Conservation (phyloP, 129 eudicot genomes). For the Flaveria ramosissima region DNA sequence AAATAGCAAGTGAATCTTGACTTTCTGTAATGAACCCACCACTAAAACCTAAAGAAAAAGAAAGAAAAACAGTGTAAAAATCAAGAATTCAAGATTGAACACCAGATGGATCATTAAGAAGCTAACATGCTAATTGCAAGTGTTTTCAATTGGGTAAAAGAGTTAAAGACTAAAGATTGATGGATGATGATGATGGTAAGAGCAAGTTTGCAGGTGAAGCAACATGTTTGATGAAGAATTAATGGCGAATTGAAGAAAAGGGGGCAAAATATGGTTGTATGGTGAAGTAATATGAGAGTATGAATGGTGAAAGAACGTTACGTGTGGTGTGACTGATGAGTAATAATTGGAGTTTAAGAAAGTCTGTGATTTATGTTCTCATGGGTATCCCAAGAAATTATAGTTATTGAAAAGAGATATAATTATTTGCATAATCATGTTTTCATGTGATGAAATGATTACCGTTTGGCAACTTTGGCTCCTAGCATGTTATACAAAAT, state of each 20-base stretch:
- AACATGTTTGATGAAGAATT: slow-evolving; percentile 28
- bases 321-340: slow-evolving; percentile 15
- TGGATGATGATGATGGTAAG: slow-evolving; percentile 12
- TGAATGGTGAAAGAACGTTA: slow-evolving; percentile 20
- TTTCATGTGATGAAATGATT: slow-evolving; percentile 37
- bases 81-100: slow-evolving; percentile 18
- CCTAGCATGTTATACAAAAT: background rate
- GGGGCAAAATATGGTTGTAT: slow-evolving; percentile 16
- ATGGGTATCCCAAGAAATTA: slow-evolving; percentile 41
- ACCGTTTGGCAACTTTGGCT: slow-evolving; percentile 15
- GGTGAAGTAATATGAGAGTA: slow-evolving; percentile 10
- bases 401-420: slow-evolving; percentile 8
- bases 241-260: slow-evolving; percentile 29
- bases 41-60: background rate
- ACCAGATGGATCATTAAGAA: background rate
- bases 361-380: slow-evolving; percentile 36
- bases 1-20: slow-evolving; percentile 40
- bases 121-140: slow-evolving; percentile 4
- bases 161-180: slow-evolving; percentile 20
- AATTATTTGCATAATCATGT: slow-evolving; percentile 23
- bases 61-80: background rate
- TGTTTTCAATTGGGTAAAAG: slow-evolving; percentile 10
- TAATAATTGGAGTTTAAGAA: slow-evolving; percentile 40
- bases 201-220: slow-evolving; percentile 42
- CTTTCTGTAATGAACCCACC: slow-evolving; percentile 38